Evolutionary conservation across 2,329 filamentous ascomycete species (phyloP).

Genomic region (Fusarium graminum): DNA sequence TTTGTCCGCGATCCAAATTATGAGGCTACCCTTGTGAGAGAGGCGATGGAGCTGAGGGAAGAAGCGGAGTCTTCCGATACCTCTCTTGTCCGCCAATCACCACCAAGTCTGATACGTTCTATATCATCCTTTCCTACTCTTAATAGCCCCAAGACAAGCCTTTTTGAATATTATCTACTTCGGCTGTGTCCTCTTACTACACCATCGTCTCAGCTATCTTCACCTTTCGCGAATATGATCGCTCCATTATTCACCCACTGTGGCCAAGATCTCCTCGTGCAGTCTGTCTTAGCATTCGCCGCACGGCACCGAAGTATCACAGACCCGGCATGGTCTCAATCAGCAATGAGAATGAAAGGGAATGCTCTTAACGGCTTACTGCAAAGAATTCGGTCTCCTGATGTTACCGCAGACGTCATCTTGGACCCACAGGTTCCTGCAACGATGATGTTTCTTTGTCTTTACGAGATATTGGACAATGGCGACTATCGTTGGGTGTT

Average conservation of each 20-base stretch:
- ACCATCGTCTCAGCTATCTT: constrained; percentile 31
- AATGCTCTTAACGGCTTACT: constrained; percentile 19
- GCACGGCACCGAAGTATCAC: constrained; percentile 42
- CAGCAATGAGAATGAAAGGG: constrained; percentile 42
- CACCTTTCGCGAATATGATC: constrained; percentile 40
- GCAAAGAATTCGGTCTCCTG: constrained; percentile 26
- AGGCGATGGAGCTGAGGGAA: constrained; percentile 26
- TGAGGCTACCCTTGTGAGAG: constrained; percentile 28
- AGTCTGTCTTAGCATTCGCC: constrained; percentile 41
- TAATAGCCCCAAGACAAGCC: constrained; percentile 16
- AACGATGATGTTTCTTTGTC: constrained; percentile 46
- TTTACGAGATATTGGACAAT: constrained; percentile 44
- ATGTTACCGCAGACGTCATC: constrained; percentile 31
- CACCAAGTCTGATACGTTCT: constrained; percentile 8
- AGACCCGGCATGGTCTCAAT: constrained; percentile 31
- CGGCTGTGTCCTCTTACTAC: constrained; percentile 43
- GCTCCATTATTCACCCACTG: constrained; percentile 40
- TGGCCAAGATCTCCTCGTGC: constrained; percentile 35
- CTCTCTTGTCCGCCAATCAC: constrained; percentile 8
- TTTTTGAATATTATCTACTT: constrained; percentile 44
- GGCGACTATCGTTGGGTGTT: constrained; percentile 58
- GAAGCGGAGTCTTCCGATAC: not conserved
- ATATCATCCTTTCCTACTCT: constrained; percentile 32
- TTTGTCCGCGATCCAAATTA: constrained; percentile 31
- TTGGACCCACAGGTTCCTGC: constrained; percentile 40